Base-by-base conservation (phyloP, 179 eudicot species). In the Nepenthes alata region DNA sequence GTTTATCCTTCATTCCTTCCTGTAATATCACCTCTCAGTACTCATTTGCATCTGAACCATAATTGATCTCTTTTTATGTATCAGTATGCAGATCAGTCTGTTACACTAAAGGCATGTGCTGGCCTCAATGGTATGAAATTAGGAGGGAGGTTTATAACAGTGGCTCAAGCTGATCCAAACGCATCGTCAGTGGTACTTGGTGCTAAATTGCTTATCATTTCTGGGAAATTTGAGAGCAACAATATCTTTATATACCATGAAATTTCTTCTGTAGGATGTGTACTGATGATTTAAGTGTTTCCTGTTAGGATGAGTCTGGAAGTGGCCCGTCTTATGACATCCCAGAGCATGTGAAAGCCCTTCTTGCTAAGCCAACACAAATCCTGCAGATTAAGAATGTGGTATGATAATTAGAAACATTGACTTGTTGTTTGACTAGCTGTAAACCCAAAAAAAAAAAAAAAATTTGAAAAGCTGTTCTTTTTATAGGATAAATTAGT, bases 61-160 rank as follows among this genome's bases (percentile, higher is more conserved):
- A 12, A 13, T 54, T 55, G 4, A 10, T 67, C 45, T 60, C 49
- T 39, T 35, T 56, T 14, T 70, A 63, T 6, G 13, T 73, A 72
- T 57, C 81, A 93, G 98, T 93, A 83, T 75, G 79, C 75, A 58
- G 97, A 93, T 60, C 83, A 85, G 61, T 80, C 93, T 44, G 78
- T 83, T 57, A 83, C 95, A 55, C 69, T 70, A 38, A 89, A 87
- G 74, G 95, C 98, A 35, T 86, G 95, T 75, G 97, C 88, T 64
- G 91, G 84, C 41, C 80, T 93, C 66, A 93, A 82, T 79, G 97
- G 91, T 45, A 78, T 93, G 94, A 85, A 65, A 61, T 67, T 93
- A 74, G 95, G 94, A 47, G 95, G 95, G 37, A 68, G 72, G 71
- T 67, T 85, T 67, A 75, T 89, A 55, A 86, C 96, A 52, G 98